phyloP scores from a whole-genome alignment of 805 yeast genomes.

The Brettanomyces anomalus region DNA sequence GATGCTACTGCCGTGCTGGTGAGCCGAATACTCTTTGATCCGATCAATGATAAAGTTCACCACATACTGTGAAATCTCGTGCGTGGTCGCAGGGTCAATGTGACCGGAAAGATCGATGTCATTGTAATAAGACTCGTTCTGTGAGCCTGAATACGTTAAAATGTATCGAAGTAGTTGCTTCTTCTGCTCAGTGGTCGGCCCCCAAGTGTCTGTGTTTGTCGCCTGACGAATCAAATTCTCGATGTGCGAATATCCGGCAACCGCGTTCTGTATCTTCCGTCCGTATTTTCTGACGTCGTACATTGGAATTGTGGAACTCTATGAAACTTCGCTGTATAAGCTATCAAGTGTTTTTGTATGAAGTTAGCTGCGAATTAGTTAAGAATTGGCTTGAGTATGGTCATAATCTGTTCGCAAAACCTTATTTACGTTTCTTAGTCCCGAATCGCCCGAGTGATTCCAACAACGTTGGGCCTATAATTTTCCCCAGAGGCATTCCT shows the following conservation, averaged over 20 bases:
- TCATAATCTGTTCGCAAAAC: too few relatives aligned
- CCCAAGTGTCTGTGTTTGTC: slow-evolving; percentile 46
- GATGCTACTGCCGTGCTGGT: slow-evolving; percentile 2
- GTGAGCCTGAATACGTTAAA: slow-evolving; percentile 8
- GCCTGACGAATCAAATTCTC: slow-evolving; percentile 31
- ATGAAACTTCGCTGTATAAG: too few relatives aligned
- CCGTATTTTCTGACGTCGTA: slow-evolving; percentile 22
- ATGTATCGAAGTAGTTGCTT: slow-evolving; percentile 21
- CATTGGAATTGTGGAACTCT: slow-evolving; percentile 11
- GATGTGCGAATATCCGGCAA: slow-evolving; percentile 22
- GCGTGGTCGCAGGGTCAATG: slow-evolving; percentile 5
- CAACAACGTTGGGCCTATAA: too few relatives aligned
- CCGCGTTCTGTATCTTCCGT: slow-evolving; percentile 28
- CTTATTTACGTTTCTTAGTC: too few relatives aligned
- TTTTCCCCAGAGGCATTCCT: too few relatives aligned
- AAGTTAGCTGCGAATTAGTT: too few relatives aligned
- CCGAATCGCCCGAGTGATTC: too few relatives aligned
- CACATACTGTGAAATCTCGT: slow-evolving; percentile 13
- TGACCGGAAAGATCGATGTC: background rate
- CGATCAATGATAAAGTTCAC: slow-evolving; percentile 13
- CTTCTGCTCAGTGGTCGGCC: slow-evolving; percentile 38
- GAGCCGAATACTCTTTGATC: slow-evolving; percentile 10
- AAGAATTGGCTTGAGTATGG: too few relatives aligned
- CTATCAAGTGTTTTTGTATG: too few relatives aligned
- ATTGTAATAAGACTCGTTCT: background rate